These are phyloP conservation scores for Meyerozyma athensensis DNA, from an alignment of 1,139 yeast genomes.

Conservation along the genomic window DNA sequence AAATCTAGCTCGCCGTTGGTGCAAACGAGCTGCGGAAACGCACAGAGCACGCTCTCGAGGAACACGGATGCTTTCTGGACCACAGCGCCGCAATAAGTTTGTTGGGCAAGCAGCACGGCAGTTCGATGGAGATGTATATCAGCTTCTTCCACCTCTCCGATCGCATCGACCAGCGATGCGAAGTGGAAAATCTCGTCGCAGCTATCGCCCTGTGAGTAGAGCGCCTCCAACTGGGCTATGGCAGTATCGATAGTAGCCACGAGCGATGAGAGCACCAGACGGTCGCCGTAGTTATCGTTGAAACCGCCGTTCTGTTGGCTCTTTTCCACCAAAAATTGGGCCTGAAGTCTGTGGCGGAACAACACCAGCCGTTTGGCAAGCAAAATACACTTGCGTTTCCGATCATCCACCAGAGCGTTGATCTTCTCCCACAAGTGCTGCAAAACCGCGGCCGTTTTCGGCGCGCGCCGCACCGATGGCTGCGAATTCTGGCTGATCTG, in stretches of 20 bases:
- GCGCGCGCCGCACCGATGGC: not conserved
- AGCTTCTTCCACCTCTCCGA: not conserved
- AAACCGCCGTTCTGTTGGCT: no score
- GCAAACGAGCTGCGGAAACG: not conserved
- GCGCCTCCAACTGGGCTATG: not conserved
- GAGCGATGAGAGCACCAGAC: not conserved
- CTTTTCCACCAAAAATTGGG: not conserved
- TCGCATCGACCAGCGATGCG: constrained; percentile 1
- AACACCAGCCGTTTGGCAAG: not conserved
- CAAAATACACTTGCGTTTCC: not conserved
- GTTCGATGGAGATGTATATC: not conserved
- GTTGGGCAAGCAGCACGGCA: not conserved
- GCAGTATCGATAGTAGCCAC: not conserved
- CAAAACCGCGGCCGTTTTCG: not conserved
- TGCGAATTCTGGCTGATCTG: not conserved
- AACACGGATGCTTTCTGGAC: not conserved
- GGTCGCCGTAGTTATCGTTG: not conserved
- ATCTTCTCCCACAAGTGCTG: not conserved
- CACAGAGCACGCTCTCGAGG: constrained; percentile 1
- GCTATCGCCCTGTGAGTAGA: not conserved
- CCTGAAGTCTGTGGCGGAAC: constrained; percentile 2
- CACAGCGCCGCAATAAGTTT: not conserved
- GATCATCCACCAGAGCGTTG: not conserved
- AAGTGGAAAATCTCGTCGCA: not conserved
- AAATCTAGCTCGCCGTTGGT: not conserved